These are phyloP conservation scores for Podila verticillata DNA, from an alignment of 192 early-diverging fungal species.

Conservation along the genomic window DNA sequence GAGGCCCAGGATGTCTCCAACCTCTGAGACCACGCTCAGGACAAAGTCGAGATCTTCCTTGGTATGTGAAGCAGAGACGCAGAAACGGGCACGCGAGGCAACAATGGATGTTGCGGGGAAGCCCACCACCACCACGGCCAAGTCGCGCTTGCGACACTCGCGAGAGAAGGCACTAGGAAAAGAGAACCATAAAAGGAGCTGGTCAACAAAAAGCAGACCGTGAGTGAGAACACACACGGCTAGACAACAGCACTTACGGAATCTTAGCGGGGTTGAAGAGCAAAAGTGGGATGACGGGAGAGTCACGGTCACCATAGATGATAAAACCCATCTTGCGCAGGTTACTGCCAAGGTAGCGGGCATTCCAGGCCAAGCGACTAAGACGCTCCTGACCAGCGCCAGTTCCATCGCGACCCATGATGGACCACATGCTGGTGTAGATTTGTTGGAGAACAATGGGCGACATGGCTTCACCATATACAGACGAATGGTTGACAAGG, in stretches of 20 bases:
- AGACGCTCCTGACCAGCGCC: slow-evolving; percentile 85
- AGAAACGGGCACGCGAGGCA: slow-evolving; percentile 93
- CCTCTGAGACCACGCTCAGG: slow-evolving; percentile 74
- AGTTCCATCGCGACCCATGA: slow-evolving; percentile 91
- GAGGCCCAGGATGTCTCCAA: slow-evolving; percentile 77
- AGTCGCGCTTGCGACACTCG: slow-evolving; percentile 86
- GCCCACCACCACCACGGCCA: slow-evolving; percentile 96
- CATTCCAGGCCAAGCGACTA: slow-evolving; percentile 87
- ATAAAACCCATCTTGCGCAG: slow-evolving; percentile 93
- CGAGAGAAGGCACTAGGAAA: slow-evolving; percentile 84
- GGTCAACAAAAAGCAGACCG: not conserved
- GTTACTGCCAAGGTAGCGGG: slow-evolving; percentile 82
- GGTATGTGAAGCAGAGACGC: slow-evolving; percentile 91
- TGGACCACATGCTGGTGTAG: slow-evolving; percentile 88
- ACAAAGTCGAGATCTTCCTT: slow-evolving; percentile 89
- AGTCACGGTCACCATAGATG: slow-evolving; percentile 87
- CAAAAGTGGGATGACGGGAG: slow-evolving; percentile 93
- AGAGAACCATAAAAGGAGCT: not conserved
- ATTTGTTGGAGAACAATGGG: slow-evolving; percentile 91
- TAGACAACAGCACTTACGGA: slow-evolving; percentile 45
- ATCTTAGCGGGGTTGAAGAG: slow-evolving; percentile 97
- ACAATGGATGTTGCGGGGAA: slow-evolving; percentile 98
- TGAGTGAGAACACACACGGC: not conserved
- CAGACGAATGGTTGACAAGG: slow-evolving; percentile 78
- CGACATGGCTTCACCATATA: slow-evolving; percentile 92